Evolutionary conservation across 176 grass and related monocot species (phyloP), one percentile per base, ranked within the genome.

Genomic region (Cocos nucifera): DNA sequence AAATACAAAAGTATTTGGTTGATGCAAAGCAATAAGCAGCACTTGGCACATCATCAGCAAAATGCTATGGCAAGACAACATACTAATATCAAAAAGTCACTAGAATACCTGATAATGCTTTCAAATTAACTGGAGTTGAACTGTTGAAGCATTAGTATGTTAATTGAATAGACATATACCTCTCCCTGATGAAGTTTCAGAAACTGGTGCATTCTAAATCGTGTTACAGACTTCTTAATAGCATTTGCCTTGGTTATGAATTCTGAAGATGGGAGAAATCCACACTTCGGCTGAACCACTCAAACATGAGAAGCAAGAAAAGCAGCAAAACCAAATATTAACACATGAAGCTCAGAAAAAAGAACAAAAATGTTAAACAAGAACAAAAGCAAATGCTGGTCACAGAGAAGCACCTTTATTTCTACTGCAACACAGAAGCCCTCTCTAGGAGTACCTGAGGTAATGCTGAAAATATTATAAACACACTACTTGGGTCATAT

Each of bases 161-260:
- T 44, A 14, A 44, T 44, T 44, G 35, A 44, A 44, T 44, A 44
- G 35, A 39, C 14, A 64, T 62, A 17, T 70, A 97, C 92, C 87
- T 97, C 75, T 6, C 56, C 82, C 32, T 80, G 76, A 69, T 85
- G 70, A 82, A 85, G 77, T 67, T 91, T 97, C 15, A 91, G 66
- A 67, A 79, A 79, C 51, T 97, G 87, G 85, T 91, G 92, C 87
- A 97, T 97, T 66, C 82, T 88, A 73, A 83, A 97, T 55, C 87
- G 66, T 56, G 87, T 91, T 66, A 88, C 83, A 78, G 67, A 57
- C 61, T 91, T 91, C 78, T 97, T 97, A 77, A 91, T 68, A 70
- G 69, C 61, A 82, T 88, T 97, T 24, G 78, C 73, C 49, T 80
- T 66, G 1, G 72, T 71, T 82, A 97, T 88, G 73, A 85, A 97